Conservation (phyloP, 441 rosid genomes). For the Melastoma candidum region DNA sequence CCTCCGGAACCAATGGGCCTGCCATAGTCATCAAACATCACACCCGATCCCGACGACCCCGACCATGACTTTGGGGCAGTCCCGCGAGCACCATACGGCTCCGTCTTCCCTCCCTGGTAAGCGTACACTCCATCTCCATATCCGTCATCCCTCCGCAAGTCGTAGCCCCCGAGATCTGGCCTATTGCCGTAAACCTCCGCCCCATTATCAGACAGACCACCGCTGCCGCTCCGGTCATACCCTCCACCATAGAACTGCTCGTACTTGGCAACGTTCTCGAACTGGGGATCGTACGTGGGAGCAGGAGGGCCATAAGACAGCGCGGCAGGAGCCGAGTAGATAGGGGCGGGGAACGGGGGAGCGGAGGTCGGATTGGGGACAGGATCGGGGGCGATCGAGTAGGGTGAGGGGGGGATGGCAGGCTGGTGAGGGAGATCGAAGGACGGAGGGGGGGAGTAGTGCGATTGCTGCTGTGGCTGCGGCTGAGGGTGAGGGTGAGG, state of each 20-base stretch:
- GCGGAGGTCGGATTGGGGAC: not conserved
- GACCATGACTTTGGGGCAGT: constrained; percentile 75
- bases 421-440: constrained; percentile 31
- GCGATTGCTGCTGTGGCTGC: not conserved
- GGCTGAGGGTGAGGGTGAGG: constrained; percentile 23
- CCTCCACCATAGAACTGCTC: constrained; percentile 48
- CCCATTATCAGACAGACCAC: constrained; percentile 42
- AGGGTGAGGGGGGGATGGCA: constrained; percentile 16
- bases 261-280: constrained; percentile 28
- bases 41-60: constrained; percentile 24
- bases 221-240: constrained; percentile 28
- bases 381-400: not conserved
- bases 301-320: constrained; percentile 25
- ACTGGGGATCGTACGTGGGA: constrained; percentile 3
- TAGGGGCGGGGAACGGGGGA: constrained; percentile 26
- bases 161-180: constrained; percentile 33
- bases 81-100: constrained; percentile 95
- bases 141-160: constrained; percentile 36
- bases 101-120: constrained; percentile 73
- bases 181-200: constrained; percentile 45
- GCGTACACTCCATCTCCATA: constrained; percentile 84
- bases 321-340: constrained; percentile 10
- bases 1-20: constrained; percentile 58
- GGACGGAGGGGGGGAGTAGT: not conserved
- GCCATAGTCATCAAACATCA: constrained; percentile 82